Percentiles rank a stretch among this genome's conserved stretches.
phyloP scores from a whole-genome alignment of 2,329 filamentous ascomycete genomes.

The Neospermospora avenae region DNA sequence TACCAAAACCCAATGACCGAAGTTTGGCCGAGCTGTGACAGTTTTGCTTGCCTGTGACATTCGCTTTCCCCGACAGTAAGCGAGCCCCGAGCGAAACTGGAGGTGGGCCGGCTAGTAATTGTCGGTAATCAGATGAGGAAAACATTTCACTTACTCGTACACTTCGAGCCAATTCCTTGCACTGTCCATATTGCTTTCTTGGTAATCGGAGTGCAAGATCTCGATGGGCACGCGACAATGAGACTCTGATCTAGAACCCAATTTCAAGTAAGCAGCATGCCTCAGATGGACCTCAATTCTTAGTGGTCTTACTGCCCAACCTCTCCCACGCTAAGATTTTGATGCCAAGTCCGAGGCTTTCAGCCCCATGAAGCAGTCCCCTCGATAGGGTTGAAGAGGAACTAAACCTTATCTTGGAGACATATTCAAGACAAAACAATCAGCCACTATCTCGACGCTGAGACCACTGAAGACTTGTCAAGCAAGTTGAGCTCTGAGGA shows the following conservation, averaged over 20 bases:
- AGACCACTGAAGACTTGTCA: not conserved
- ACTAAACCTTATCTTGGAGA: constrained; percentile 5
- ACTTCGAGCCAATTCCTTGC: not conserved
- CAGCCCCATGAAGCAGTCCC: constrained; percentile 3
- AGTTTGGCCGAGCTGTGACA: too few species aligned
- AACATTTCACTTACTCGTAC: too few species aligned
- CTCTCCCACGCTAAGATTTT: not conserved
- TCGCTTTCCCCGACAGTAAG: too few species aligned
- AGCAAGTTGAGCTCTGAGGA: not conserved
- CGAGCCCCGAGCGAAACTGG: too few species aligned
- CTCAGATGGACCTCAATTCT: not conserved
- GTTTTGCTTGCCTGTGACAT: too few species aligned
- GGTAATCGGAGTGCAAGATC: not conserved
- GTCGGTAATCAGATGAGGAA: not conserved
- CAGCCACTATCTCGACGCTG: constrained; percentile 3
- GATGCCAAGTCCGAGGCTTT: constrained; percentile 3
- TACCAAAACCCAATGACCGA: too few species aligned
- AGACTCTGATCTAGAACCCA: not conserved
- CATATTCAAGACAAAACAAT: not conserved
- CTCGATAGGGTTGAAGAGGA: constrained; percentile 2
- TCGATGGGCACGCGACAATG: not conserved
- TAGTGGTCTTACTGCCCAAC: not conserved
- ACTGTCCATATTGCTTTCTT: not conserved
- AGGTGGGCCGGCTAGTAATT: too few species aligned
- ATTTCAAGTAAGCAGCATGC: not conserved